phyloP scores from a whole-genome alignment of 768 basidiomycete species.

The Dictyophora rubrovolvata region DNA sequence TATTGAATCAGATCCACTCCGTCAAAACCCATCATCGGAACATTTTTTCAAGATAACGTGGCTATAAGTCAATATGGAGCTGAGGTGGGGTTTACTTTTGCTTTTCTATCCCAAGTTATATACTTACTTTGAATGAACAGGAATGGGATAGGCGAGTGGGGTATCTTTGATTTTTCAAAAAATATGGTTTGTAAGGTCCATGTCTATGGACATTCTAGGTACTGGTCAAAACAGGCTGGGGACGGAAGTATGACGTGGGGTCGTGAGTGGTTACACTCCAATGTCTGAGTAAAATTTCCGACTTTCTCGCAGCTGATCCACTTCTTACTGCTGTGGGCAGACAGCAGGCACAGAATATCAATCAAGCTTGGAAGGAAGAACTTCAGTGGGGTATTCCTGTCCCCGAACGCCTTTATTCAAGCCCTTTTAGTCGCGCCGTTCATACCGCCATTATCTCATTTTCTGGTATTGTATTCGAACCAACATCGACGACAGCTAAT shows the following conservation, averaged over 20 bases:
- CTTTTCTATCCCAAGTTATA: background rate
- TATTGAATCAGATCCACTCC: background rate
- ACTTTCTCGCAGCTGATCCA: slow-evolving; percentile 43
- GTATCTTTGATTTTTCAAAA: background rate
- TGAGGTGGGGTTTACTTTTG: slow-evolving; percentile 18
- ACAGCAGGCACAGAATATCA: slow-evolving; percentile 40
- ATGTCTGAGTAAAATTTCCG: background rate
- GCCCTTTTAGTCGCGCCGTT: slow-evolving; percentile 54
- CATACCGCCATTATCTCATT: slow-evolving; percentile 48
- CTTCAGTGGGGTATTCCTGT: slow-evolving; percentile 30
- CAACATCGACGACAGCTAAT: slow-evolving; percentile 18
- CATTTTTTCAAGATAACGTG: slow-evolving; percentile 45
- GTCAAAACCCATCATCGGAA: background rate
- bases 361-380: slow-evolving; percentile 40
- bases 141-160: slow-evolving; percentile 48
- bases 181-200: slow-evolving; percentile 12
- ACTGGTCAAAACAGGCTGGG: slow-evolving; percentile 50
- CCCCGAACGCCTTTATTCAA: slow-evolving; percentile 49
- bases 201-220: background rate
- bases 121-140: slow-evolving; percentile 11
- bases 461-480: slow-evolving; percentile 20
- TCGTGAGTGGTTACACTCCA: slow-evolving; percentile 34
- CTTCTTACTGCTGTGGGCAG: slow-evolving; percentile 49
- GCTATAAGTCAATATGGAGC: slow-evolving; percentile 49
- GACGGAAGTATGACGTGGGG: slow-evolving; percentile 66